A percentile compares a stretch with the other conserved stretches of the same genome.
Evolutionary conservation across 805 yeast species (phyloP).

Genomic region (Sungouiella thailandica): DNA sequence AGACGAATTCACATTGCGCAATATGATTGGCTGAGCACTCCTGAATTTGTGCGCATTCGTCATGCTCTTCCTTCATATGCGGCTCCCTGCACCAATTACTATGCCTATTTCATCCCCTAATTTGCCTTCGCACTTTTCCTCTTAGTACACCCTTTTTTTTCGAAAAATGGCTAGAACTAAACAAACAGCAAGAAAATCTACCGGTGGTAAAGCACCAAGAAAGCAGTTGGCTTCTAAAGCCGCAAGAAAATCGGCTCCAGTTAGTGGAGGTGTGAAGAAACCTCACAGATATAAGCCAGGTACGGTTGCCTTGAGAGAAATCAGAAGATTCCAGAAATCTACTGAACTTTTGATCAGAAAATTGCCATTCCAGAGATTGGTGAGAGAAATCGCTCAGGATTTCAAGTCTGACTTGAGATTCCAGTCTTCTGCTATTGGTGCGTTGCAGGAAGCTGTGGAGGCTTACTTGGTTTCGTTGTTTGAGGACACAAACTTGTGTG

Average conservation of each 20-base stretch:
- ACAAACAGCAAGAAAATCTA: slow-evolving; percentile 45
- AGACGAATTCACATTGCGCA: background rate
- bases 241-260: slow-evolving; percentile 45
- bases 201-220: slow-evolving; percentile 48
- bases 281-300: slow-evolving; percentile 49
- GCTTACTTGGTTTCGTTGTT: slow-evolving; percentile 44
- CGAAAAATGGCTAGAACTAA: slow-evolving; percentile 41
- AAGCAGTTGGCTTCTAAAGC: slow-evolving; percentile 46
- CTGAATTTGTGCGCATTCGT: too few relatives aligned
- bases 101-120: background rate
- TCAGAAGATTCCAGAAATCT: slow-evolving; percentile 44
- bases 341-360: slow-evolving; percentile 44
- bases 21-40: slow-evolving; percentile 2
- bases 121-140: slow-evolving; percentile 1
- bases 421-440: slow-evolving; percentile 45
- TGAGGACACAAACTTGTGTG: slow-evolving; percentile 46
- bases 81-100: background rate
- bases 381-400: slow-evolving; percentile 44
- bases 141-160: background rate
- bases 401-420: slow-evolving; percentile 44
- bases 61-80: too few relatives aligned
- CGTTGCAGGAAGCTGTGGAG: slow-evolving; percentile 44
- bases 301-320: slow-evolving; percentile 47
- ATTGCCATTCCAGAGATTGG: slow-evolving; percentile 46
- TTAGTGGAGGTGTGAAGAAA: slow-evolving; percentile 44